Evolutionary conservation across 164 flowering plant species (phyloP).

Genomic region (Euptelea pleiosperma): DNA sequence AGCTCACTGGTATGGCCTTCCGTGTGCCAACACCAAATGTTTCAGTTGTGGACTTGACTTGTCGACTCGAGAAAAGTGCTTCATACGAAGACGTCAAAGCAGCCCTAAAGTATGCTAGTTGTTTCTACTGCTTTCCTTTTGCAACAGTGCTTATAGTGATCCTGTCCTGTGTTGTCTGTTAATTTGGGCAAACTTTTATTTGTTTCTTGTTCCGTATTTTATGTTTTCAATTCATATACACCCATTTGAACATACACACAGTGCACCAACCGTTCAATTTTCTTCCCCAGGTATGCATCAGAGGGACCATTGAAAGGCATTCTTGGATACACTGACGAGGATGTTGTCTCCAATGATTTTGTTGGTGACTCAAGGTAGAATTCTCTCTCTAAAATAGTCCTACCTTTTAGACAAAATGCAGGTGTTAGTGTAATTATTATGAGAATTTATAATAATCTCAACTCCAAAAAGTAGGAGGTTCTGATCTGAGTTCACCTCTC

Average conservation of each 20-base stretch:
- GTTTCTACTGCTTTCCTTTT: neutral
- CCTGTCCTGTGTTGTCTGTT: no score
- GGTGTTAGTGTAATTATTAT: no score
- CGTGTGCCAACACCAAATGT: conserved; percentile 98
- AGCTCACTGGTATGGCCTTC: conserved; percentile 99
- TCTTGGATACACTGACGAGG: conserved; percentile 97
- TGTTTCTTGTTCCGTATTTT: no score
- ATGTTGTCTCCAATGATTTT: conserved; percentile 96
- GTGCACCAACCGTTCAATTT: neutral
- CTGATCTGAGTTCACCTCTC: no score
- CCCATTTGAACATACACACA: neutral
- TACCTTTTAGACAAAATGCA: no score
- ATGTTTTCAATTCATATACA: no score
- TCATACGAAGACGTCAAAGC: conserved; percentile 94
- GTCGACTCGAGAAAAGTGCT: conserved; percentile 85
- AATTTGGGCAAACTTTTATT: no score
- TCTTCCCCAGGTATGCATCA: conserved; percentile 60
- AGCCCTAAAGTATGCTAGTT: conserved; percentile 65
- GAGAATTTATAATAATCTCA: no score
- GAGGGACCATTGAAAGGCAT: conserved; percentile 85
- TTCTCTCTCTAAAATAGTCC: neutral
- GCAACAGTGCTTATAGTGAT: neutral
- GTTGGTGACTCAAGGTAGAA: conserved; percentile 86
- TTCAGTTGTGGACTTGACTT: conserved; percentile 95
- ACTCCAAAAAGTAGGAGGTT: no score